Conservation (phyloP, 169 alveolate genomes). For the Theileria annulata region DNA sequence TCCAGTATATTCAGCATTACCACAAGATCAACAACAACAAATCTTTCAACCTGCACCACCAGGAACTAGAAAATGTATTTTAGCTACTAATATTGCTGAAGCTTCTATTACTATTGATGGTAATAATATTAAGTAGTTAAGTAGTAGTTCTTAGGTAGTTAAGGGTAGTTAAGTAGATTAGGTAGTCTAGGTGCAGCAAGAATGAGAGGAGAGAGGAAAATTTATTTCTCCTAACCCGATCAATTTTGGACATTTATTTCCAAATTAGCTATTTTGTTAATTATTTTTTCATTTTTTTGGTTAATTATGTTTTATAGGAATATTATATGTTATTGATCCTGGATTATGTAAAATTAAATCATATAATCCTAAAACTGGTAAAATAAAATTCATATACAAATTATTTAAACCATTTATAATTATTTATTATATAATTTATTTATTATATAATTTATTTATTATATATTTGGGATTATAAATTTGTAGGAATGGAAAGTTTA, state of each 20-base stretch:
- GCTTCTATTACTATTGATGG: constrained; percentile 99
- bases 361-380: constrained; percentile 10
- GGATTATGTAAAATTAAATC: constrained; percentile 97
- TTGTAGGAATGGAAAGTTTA: constrained; percentile 98
- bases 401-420: no score
- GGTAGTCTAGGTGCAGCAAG: no score
- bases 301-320: constrained; percentile 70
- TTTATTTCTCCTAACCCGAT: neutral
- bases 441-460: no score
- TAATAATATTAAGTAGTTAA: neutral
- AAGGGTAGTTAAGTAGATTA: no score
- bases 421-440: no score
- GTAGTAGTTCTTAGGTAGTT: neutral
- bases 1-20: constrained; percentile 97
- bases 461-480: no score
- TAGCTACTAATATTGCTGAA: constrained; percentile 99
- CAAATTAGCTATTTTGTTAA: neutral
- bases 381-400: no score
- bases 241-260: neutral
- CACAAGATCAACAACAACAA: constrained; percentile 94
- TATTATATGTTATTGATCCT: constrained; percentile 99
- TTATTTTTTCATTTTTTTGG: neutral
- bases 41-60: constrained; percentile 98
- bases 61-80: constrained; percentile 97
- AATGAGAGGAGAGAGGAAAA: no score